Base-by-base conservation (phyloP, 2,329 filamentous ascomycete genomes). In the Botrytis hyacinthi region DNA sequence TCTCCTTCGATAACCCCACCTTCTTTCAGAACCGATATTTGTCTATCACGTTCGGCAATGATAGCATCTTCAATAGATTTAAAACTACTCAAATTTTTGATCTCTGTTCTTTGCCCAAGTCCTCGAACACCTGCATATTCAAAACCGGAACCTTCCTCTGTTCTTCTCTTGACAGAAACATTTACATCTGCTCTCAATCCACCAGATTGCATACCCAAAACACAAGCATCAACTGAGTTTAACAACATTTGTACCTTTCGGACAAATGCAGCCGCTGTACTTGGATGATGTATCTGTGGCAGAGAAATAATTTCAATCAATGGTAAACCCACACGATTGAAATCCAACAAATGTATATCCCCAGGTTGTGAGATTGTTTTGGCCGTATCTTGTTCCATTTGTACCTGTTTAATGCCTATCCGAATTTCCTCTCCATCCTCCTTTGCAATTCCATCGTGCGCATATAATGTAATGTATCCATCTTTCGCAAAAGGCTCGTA, bases 301-400 rank as follows among this genome's bases (percentile, higher is more conserved):
- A 93, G 86, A 0, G 95, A 97, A 77, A 99, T 98, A 77, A 99
- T 96, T 82, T 99, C 96, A 76, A 99, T 92, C 65, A 99, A 86
- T 7, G 96, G 95, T 70, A 95, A 88, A 4, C 95, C 96, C 5
- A 96, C 94, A 42, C 96, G 92, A 81, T 98, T 98, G 83, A 98
- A 95, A 81, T 99, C 96, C 40, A 99, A 87, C 81, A 97, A 91
- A 76, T 95, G 90, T 8, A 88, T 88, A 20, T 88, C 90, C 20
- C 89, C 90, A 1, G 92, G 89, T 78, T 95, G 91, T 42, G 93
- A 91, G 57, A 95, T 87, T 0, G 95, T 98, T 83, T 98, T 98
- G 77, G 95, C 96, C 0, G 96, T 98, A 81, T 99, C 96, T 83
- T 99, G 96, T 84, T 99, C 96, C 85, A 99, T 91, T 83, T 99